Conservation (phyloP, 176 grass and related monocot genomes). For the Bromus sterilis region DNA sequence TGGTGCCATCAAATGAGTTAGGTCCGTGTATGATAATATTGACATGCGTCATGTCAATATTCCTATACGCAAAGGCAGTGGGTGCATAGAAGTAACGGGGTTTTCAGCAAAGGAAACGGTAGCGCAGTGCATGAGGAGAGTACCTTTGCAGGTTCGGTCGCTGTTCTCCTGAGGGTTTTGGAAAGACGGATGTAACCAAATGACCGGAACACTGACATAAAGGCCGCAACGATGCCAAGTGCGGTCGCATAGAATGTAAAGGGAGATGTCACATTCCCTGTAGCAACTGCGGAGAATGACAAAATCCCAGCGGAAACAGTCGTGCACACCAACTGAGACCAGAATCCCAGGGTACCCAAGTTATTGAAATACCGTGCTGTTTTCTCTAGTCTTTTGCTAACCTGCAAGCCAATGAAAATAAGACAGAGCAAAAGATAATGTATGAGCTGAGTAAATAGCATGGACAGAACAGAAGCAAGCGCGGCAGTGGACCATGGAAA, state of each 20-base stretch:
- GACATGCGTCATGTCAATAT: neutral
- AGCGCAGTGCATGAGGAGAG: neutral
- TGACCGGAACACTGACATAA: slow-evolving; percentile 47
- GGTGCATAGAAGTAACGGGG: neutral
- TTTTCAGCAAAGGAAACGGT: neutral
- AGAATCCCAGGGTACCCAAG: slow-evolving; percentile 72
- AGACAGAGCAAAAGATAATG: neutral
- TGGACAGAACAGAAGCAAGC: neutral
- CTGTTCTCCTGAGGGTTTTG: slow-evolving; percentile 49
- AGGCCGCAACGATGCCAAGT: slow-evolving; percentile 33
- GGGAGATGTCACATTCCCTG: slow-evolving; percentile 55
- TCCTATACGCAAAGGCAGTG: neutral
- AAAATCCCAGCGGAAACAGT: slow-evolving; percentile 78
- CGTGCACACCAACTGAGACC: slow-evolving; percentile 80
- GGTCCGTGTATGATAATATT: neutral
- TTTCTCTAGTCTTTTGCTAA: slow-evolving; percentile 71
- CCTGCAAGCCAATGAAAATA: slow-evolving; percentile 34
- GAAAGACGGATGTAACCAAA: slow-evolving; percentile 65
- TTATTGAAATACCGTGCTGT: slow-evolving; percentile 71
- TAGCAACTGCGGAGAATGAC: slow-evolving; percentile 62
- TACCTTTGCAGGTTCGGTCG: slow-evolving; percentile 58
- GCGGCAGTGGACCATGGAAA: neutral
- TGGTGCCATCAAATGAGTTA: neutral
- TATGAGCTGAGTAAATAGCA: neutral
- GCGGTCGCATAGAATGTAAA: slow-evolving; percentile 58